Base-by-base conservation (phyloP, 2,329 filamentous ascomycete genomes). In the Calonectria fujianensis region DNA sequence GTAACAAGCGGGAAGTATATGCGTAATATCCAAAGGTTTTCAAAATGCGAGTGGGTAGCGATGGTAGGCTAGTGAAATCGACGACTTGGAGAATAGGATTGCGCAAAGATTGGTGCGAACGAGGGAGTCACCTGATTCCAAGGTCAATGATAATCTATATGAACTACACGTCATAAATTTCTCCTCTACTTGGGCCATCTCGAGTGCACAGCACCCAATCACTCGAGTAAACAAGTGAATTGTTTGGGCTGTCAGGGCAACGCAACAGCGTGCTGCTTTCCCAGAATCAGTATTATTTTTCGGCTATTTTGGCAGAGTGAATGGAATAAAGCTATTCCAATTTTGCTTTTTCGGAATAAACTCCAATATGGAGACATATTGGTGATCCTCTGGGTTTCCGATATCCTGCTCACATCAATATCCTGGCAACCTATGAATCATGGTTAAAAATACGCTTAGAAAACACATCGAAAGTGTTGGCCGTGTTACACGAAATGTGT, bases 361-460 rank as follows among this genome's bases (percentile, higher is more conserved):
- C 20, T 8, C 45, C 18, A 35, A n/a, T 32, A n/a, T 57, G 11
- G n/a, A 35, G 29, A 20, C 20, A 31, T 35, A 14, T 32, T 31
- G 35, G 52, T 57, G 52, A 35, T 57, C 16, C 29, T 3, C 31
- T 54, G 7, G 41, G 20, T 5, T 18, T 10, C 2, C 5, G 29
- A 20, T 54, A 3, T 31, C 51, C 16, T 54, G 51, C 32, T 31
- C 16, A 54, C 29, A 54, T 54, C 27, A 20, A n/a, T 18, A n/a
- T n/a, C 20, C 9, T 7, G 8, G n/a, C 4, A 32, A 13, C 18
- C n/a, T 57, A 57, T 57, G 52, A 57, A 57, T 57, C 52, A 57
- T 32, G 52, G 52, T 57, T 48, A 48, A 24, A 48, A 48, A 24
- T 48, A 48, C 45, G 45, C 45, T 48, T 48, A 57, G 31, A 35